Evolutionary conservation across 345 rosid genomes (phyloP), one percentile per base, ranked within the genome.

Genomic region (Camelina neglecta): DNA sequence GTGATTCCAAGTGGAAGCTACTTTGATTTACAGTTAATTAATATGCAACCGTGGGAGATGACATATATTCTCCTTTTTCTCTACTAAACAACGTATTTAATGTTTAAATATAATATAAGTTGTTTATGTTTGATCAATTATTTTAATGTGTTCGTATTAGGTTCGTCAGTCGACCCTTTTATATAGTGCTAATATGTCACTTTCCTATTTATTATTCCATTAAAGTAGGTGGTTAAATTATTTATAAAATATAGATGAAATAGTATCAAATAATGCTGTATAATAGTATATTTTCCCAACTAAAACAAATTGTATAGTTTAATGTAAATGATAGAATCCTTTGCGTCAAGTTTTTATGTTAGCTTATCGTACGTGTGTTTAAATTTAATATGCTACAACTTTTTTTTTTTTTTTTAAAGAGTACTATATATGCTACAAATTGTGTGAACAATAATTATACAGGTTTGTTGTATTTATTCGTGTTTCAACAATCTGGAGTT

Each of bases 41-140:
- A 57, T 49, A 71, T 13, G 76, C 76, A 77, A 71, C 81, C 77
- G 73, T 72, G 73, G 73, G 73, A 12, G 73, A 12, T 58, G 77
- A 66, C 81, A 72, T 42, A 72, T 41, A 66, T 78, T 59, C 64
- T 72, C 41, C 41, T 11, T 59, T 65, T 65, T 39, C 64, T 65
- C 16, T 29, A 39, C 42, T 16, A 50, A 67, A 36, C 29, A 58
- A 49, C 7, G 1, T 11, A 23, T 36, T 12, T 74, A 48, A 23
- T 13, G 44, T 58, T 75, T 55, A 12, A 60, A 50, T 49, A 45
- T 18, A 18, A 12, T 8, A 4, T 47, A 7, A 35, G 11, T 21
- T 65, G 35, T 16, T 18, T 58, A 47, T 18, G 24, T 71, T 71
- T 72, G 23, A 51, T 39, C 63, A 72, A 66, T 72, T 59, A 31